These are phyloP conservation scores for Phytophthora colocasiae DNA, from an alignment of 352 stramenopile species.

Conservation along the genomic window DNA sequence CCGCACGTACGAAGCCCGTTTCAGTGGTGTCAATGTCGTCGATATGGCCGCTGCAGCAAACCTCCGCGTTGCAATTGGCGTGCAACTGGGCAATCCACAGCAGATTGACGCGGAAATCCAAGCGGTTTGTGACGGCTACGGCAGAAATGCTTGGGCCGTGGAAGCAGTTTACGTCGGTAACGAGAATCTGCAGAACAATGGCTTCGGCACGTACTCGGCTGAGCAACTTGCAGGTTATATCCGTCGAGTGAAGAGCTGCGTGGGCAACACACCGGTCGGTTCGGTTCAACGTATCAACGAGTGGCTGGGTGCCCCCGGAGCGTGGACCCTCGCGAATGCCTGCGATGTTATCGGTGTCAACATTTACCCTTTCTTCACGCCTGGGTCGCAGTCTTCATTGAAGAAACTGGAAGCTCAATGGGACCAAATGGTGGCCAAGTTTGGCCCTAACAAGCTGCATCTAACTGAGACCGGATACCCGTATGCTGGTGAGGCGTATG, in stretches of 20 bases:
- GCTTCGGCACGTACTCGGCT: constrained; percentile 41
- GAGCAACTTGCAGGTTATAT: constrained; percentile 50
- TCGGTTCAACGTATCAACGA: constrained; percentile 69
- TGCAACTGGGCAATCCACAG: constrained; percentile 50
- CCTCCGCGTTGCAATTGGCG: constrained; percentile 61
- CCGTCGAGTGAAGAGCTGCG: constrained; percentile 52
- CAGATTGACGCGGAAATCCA: constrained; percentile 55
- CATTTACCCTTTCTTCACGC: constrained; percentile 55
- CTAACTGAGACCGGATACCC: constrained; percentile 67
- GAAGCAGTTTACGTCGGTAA: constrained; percentile 77
- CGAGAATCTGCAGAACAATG: constrained; percentile 62
- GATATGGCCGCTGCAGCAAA: constrained; percentile 45
- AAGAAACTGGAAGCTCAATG: constrained; percentile 59
- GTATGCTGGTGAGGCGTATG: constrained; percentile 31
- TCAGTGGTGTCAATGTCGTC: constrained; percentile 56
- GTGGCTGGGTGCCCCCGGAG: constrained; percentile 42
- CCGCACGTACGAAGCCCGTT: constrained; percentile 67
- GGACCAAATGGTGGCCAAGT: constrained; percentile 45
- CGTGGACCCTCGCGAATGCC: constrained; percentile 43
- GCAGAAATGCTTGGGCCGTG: constrained; percentile 40
- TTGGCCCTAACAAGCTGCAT: constrained; percentile 40
- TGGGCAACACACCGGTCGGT: constrained; percentile 56
- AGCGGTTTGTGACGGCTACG: constrained; percentile 54
- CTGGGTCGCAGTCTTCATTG: constrained; percentile 34
- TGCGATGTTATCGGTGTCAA: constrained; percentile 41